Percentiles rank a stretch among this genome's conserved stretches.
These are phyloP conservation scores for Candolleomyces aberdarensis DNA, from an alignment of 768 basidiomycete genomes.

Conservation along the genomic window DNA sequence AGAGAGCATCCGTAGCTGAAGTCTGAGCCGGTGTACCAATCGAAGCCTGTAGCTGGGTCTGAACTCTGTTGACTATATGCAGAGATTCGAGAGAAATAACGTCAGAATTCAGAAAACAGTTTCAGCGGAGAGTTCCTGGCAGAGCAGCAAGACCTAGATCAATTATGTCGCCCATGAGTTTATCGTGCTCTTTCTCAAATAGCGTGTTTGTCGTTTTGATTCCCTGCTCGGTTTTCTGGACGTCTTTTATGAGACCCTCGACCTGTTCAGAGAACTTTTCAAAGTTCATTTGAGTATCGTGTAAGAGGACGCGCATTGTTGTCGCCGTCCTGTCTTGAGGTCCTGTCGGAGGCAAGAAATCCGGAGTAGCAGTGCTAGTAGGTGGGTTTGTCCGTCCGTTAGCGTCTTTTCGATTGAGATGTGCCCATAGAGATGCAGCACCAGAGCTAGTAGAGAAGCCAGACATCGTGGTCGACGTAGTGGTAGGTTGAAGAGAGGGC, in stretches of 20 bases:
- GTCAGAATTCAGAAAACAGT: neutral
- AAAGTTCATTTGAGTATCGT: conserved; percentile 70
- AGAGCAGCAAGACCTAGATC: conserved; percentile 44
- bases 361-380: conserved; percentile 18
- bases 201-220: conserved; percentile 49
- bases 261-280: conserved; percentile 63
- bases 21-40: conserved; percentile 57
- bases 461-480: too few relatives aligned
- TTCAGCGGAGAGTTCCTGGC: conserved; percentile 12
- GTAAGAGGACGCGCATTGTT: conserved; percentile 67
- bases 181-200: conserved; percentile 61
- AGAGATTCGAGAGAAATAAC: conserved; percentile 1
- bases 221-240: conserved; percentile 53
- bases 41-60: conserved; percentile 55
- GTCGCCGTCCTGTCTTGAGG: conserved; percentile 66
- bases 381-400: conserved; percentile 19
- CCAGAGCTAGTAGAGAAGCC: neutral
- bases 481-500: too few relatives aligned
- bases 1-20: conserved; percentile 33
- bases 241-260: conserved; percentile 45
- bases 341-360: conserved; percentile 32
- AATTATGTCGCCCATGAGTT: conserved; percentile 50
- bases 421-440: conserved; percentile 49
- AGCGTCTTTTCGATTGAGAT: conserved; percentile 47
- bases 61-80: conserved; percentile 56